Percentiles rank a stretch among this genome's conserved stretches.
Evolutionary conservation across 1,139 yeast genomes (phyloP).

Genomic region (Yamadazyma trypodendri): DNA sequence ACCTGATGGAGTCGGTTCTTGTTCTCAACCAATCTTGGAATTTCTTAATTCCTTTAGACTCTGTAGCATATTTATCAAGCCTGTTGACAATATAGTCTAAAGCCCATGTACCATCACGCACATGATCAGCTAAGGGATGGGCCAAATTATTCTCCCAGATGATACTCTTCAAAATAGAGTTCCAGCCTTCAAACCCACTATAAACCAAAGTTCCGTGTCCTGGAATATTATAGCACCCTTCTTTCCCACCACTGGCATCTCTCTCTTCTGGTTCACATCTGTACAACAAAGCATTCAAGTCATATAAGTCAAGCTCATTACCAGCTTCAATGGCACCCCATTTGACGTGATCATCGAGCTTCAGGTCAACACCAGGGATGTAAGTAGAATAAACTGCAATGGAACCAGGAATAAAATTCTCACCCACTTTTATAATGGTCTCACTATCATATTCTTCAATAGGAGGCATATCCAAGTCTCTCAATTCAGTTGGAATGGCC

Average conservation of each 20-base stretch:
- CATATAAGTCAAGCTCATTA: conserved; percentile 55
- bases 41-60: conserved; percentile 44
- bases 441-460: conserved; percentile 36
- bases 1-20: conserved; percentile 63
- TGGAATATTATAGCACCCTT: conserved; percentile 76
- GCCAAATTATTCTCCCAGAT: conserved; percentile 75
- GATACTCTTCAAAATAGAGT: conserved; percentile 60
- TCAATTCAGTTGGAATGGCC: conserved; percentile 67
- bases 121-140: conserved; percentile 77
- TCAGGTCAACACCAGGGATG: conserved; percentile 53
- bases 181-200: conserved; percentile 95
- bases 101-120: conserved; percentile 88
- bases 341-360: conserved; percentile 63
- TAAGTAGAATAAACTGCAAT: conserved; percentile 79
- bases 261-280: conserved; percentile 86
- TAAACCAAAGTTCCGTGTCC: conserved; percentile 70
- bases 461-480: conserved; percentile 50
- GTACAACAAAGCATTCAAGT: conserved; percentile 73
- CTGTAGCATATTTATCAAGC: conserved; percentile 51
- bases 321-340: conserved; percentile 79
- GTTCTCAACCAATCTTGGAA: conserved; percentile 69
- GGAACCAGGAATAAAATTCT: conserved; percentile 80
- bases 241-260: conserved; percentile 69
- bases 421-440: conserved; percentile 51
- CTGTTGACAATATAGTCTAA: conserved; percentile 71